A percentile compares a stretch with the other conserved stretches of the same genome.
Conservation (phyloP, 2,329 filamentous ascomycete species). For the Saccharata proteae region DNA sequence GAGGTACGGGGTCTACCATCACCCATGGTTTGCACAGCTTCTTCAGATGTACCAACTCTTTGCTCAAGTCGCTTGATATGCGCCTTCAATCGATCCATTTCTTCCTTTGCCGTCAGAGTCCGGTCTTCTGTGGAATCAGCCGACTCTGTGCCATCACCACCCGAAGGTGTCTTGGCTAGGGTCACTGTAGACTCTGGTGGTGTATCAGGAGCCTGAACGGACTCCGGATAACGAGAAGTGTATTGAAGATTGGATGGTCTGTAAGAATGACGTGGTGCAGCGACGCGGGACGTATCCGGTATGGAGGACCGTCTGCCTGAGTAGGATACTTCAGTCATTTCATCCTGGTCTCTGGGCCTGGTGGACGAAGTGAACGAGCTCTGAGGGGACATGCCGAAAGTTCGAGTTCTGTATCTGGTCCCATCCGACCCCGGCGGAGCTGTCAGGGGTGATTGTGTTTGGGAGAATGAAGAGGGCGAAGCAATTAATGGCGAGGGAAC, state of each 20-base stretch:
- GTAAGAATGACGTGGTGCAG: slow-evolving; percentile 20
- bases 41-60: no score
- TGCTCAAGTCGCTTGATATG: slow-evolving; percentile 82
- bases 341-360: slow-evolving; percentile 6
- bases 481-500: slow-evolving; percentile 17
- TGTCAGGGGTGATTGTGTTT: slow-evolving; percentile 3
- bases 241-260: slow-evolving; percentile 25
- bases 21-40: no score
- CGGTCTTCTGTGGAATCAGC: no score
- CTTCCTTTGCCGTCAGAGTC: slow-evolving; percentile 96
- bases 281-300: slow-evolving; percentile 3
- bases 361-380: slow-evolving; percentile 4
- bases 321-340: not conserved
- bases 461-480: slow-evolving; percentile 4
- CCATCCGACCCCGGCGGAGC: slow-evolving; percentile 3
- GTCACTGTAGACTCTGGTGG: slow-evolving; percentile 17
- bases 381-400: slow-evolving; percentile 5
- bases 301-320: slow-evolving; percentile 6
- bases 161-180: slow-evolving; percentile 13
- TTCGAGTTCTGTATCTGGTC: slow-evolving; percentile 2
- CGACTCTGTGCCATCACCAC: slow-evolving; percentile 53
- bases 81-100: slow-evolving; percentile 88
- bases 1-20: no score
- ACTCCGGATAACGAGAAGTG: slow-evolving; percentile 19
- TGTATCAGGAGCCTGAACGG: slow-evolving; percentile 16